Percentiles rank a stretch among this genome's conserved stretches.
phyloP scores from a whole-genome alignment of 140 eudicot genomes.

The Erigeron philadelphicus region DNA sequence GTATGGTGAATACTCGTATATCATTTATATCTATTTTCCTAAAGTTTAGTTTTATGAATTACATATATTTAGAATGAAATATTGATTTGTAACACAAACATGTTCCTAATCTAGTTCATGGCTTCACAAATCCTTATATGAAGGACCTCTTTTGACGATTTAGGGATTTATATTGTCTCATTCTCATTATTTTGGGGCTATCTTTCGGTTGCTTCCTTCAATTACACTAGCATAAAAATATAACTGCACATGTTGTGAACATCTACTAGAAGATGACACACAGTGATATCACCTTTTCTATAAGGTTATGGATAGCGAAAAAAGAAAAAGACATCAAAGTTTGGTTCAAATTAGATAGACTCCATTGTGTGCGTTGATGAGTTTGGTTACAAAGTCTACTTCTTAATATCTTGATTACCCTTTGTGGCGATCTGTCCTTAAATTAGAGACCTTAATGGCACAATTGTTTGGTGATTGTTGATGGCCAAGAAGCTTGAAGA shows the following conservation, averaged over 20 bases:
- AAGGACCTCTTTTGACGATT: background rate
- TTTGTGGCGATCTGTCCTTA: background rate
- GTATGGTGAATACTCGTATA: background rate
- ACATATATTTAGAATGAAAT: background rate
- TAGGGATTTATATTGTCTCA: background rate
- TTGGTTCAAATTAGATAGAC: background rate
- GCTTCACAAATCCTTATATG: background rate
- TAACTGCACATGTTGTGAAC: background rate
- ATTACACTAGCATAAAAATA: constrained; percentile 3
- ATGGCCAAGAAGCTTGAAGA: background rate
- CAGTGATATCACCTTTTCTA: background rate
- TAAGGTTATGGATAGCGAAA: background rate
- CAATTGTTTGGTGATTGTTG: background rate
- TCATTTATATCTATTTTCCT: background rate
- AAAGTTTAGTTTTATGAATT: background rate
- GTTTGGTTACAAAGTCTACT: background rate
- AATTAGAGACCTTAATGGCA: background rate
- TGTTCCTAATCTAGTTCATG: background rate
- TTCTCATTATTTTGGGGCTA: background rate
- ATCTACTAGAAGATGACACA: background rate
- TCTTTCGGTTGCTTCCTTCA: constrained; percentile 12
- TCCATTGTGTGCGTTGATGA: background rate
- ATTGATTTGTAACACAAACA: background rate
- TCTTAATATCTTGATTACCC: background rate
- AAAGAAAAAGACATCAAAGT: background rate